phyloP scores from a whole-genome alignment of 352 stramenopile species.

The Globisporangium perplexum region DNA sequence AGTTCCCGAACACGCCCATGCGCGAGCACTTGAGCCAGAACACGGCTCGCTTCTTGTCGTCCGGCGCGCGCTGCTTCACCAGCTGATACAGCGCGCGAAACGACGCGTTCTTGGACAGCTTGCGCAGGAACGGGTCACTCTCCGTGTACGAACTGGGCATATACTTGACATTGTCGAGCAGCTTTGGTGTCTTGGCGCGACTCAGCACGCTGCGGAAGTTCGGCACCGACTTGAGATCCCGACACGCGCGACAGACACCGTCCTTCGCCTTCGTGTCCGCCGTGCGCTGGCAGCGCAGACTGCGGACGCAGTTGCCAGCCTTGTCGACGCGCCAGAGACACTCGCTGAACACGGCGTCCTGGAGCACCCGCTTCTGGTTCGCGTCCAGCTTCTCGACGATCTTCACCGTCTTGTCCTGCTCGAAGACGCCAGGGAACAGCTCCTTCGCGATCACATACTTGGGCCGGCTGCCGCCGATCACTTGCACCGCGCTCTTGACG shows the following conservation, averaged over 20 bases:
- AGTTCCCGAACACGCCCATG: slow-evolving; percentile 68
- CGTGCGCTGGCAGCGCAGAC: slow-evolving; percentile 53
- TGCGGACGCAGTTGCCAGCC: slow-evolving; percentile 61
- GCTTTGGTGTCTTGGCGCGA: slow-evolving; percentile 60
- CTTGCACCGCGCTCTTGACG: slow-evolving; percentile 53
- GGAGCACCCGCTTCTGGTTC: slow-evolving; percentile 45
- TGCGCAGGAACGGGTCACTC: slow-evolving; percentile 72
- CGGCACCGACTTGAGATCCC: slow-evolving; percentile 50
- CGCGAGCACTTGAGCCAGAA: slow-evolving; percentile 75
- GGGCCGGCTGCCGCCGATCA: slow-evolving; percentile 69
- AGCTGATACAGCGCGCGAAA: slow-evolving; percentile 62
- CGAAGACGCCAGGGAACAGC: slow-evolving; percentile 58
- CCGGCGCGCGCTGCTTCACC: slow-evolving; percentile 30
- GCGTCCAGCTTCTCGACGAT: slow-evolving; percentile 54
- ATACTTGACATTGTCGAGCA: slow-evolving; percentile 78
- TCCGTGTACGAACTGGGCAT: slow-evolving; percentile 70
- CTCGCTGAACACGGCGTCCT: slow-evolving; percentile 74
- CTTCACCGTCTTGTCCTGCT: slow-evolving; percentile 46
- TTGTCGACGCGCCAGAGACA: slow-evolving; percentile 82
- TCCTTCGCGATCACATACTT: slow-evolving; percentile 81
- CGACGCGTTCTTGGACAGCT: slow-evolving; percentile 72
- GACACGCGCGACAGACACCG: slow-evolving; percentile 60
- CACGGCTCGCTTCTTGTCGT: slow-evolving; percentile 30
- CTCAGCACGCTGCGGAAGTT: slow-evolving; percentile 79
- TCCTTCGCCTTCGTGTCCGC: slow-evolving; percentile 23